Evolutionary conservation across 306 rosid genomes (phyloP), one percentile per base, ranked within the genome.

Genomic region (Quercus glauca): DNA sequence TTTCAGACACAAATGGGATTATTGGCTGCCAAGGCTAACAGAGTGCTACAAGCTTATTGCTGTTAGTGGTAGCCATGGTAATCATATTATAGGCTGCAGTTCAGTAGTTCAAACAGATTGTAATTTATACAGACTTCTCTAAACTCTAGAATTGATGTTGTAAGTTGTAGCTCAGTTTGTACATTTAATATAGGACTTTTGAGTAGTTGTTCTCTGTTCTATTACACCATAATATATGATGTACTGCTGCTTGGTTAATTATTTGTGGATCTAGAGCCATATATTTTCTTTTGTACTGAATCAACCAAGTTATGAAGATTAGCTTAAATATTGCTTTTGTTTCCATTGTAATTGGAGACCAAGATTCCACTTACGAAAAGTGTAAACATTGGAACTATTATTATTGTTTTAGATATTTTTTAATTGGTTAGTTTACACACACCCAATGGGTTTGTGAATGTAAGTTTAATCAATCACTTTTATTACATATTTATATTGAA

Each of bases 61-160:
- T 60, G 81, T 70, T 69, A 79, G 86, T 49, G 86, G 83, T 13
- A 74, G 69, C 74, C 86, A 83, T 19, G 83, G 80, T 79, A 49
- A 49, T 49, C 14, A 52, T 70, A 45, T 55, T 29, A 71, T 23
- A 25, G 23, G 20, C 53, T 31, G 35, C 11, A 6, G 19, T 59
- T 45, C 11, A 51, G 53, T 17, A 12, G 19, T 59, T 59, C 2
- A 51, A 29, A 1, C 26, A 6, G 1, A 14, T 76, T 51, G 65
- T 9, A 23, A 23, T 23, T 59, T 5, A 12, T 23, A 20, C 63
- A 11, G 15, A 10, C 65, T 59, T 23, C 29, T 59, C 65, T 8
- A 23, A 20, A 49, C 53, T 10, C 15, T 12, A 12, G 15, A 20
- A 11, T 59, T 59, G 65, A 23, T 59, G 65, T n/a, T 59, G 15